These are phyloP conservation scores for Fraxinus pennsylvanica DNA, from an alignment of 257 asterid species.

Conservation along the genomic window DNA sequence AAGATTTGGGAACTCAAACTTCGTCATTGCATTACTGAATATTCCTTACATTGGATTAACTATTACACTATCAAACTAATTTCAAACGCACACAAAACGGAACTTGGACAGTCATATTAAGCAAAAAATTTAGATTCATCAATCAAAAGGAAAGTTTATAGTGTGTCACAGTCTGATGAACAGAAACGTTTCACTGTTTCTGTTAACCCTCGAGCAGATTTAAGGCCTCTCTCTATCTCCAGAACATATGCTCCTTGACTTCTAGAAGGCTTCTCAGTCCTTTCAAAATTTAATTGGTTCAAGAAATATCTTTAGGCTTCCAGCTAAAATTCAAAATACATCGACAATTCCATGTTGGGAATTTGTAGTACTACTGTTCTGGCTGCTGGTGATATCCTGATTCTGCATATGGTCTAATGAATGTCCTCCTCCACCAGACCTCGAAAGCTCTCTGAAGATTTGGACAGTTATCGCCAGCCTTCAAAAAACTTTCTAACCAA, in stretches of 20 bases:
- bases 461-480: constrained; percentile 84
- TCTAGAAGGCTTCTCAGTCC: not conserved
- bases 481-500: constrained; percentile 79
- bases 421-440: constrained; percentile 99
- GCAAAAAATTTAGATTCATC: constrained; percentile 20
- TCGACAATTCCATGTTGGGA: not conserved
- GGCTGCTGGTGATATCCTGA: constrained; percentile 29
- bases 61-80: not conserved
- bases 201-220: not conserved
- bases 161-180: not conserved
- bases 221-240: not conserved
- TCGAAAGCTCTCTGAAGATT: constrained; percentile 88
- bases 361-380: constrained; percentile 28
- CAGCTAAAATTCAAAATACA: not conserved
- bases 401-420: constrained; percentile 66
- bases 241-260: not conserved
- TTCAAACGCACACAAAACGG: constrained; percentile 14
- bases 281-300: not conserved
- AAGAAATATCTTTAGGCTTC: not conserved
- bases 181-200: no score
- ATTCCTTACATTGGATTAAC: not conserved
- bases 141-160: constrained; percentile 14
- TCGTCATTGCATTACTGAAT: constrained; percentile 1
- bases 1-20: not conserved
- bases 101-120: constrained; percentile 10